Evolutionary conservation across 2,329 filamentous ascomycete species (phyloP), one percentile per base, ranked within the genome.

Genomic region (Endoconidiophora polonica): DNA sequence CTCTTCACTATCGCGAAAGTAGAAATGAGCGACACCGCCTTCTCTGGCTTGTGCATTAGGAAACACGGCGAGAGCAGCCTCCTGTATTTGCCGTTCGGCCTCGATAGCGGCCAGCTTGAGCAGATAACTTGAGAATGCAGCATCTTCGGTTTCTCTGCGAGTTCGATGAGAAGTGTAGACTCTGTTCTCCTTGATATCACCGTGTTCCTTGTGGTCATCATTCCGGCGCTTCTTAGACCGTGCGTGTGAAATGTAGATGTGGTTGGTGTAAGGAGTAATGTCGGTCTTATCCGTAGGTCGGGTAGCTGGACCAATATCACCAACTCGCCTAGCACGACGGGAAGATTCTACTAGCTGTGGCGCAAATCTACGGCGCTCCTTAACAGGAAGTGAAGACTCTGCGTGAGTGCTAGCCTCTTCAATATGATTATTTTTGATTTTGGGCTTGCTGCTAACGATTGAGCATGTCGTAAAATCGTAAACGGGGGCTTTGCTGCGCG

Each of bases 341-440:
- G 82, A 82, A 2, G 84, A 88, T 63, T 90, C 86, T 54, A 94
- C 80, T 50, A 94, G 69, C 58, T 90, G 81, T 10, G 86, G 86
- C 26, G 80, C 74, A 62, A 93, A 94, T 53, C 67, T 66, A 55
- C 72, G 69, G 41, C 51, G 59, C 18, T 24, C 23, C 9, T 33
- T 42, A 3, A 40, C 20, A 36, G 40, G 24, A 44, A 39, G 41
- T 38, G 48, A 24, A 12, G 47, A 22, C 16, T 48, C 41, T 7
- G 40, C 7, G 16, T 47, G n/a, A 29, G 39, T 23, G 5, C 24
- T 39, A 10, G 40, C 29, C 7, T 50, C 26, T 20, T 50, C 52
- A 10, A 50, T 26, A 36, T 49, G 38, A 12, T 52, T 41, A n/a
- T 37, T 48, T 16, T 23, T 47, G 16, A 42, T 45, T 23, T 46